Evolutionary conservation across 495 filamentous ascomycete species (phyloP).

Genomic region (Hypoxylon crocopeplum): DNA sequence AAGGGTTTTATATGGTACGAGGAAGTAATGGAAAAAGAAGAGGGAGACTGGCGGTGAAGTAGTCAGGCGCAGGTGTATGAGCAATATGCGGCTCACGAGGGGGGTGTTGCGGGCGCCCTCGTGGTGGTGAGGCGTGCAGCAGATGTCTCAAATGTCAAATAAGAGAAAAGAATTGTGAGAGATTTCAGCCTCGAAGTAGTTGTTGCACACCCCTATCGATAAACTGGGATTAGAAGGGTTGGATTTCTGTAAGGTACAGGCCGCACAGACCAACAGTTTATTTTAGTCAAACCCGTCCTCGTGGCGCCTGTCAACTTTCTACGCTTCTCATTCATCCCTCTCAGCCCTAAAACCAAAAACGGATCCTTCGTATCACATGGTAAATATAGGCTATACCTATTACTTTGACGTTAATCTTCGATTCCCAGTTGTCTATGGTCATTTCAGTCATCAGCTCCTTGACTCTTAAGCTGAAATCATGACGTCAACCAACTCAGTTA

Average conservation of each 20-base stretch:
- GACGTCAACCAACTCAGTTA: conserved; percentile 20
- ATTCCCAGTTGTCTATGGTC: no score
- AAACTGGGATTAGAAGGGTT: background rate
- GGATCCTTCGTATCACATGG: conserved; percentile 22
- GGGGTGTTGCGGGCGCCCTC: conserved; percentile 30
- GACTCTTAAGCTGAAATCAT: background rate
- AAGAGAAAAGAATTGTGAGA: conserved; percentile 20
- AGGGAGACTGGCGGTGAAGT: conserved; percentile 12
- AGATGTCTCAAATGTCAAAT: conserved; percentile 27
- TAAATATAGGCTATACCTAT: no score
- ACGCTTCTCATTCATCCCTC: background rate
- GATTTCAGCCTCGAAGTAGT: conserved; percentile 34
- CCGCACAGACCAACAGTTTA: conserved; percentile 20
- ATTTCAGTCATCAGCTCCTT: conserved; percentile 4
- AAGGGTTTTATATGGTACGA: conserved; percentile 29
- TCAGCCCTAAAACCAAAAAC: conserved; percentile 28
- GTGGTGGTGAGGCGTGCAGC: conserved; percentile 40
- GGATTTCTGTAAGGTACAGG: conserved; percentile 25
- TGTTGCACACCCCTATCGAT: conserved; percentile 17
- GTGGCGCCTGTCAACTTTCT: conserved; percentile 19
- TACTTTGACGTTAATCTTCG: no score
- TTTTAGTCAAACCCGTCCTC: conserved; percentile 22
- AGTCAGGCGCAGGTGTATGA: conserved; percentile 37
- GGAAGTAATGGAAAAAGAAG: background rate
- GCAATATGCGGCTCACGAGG: conserved; percentile 43